phyloP scores from a whole-genome alignment of 1,284 basidiomycete genomes.

The Puccinia triticina region DNA sequence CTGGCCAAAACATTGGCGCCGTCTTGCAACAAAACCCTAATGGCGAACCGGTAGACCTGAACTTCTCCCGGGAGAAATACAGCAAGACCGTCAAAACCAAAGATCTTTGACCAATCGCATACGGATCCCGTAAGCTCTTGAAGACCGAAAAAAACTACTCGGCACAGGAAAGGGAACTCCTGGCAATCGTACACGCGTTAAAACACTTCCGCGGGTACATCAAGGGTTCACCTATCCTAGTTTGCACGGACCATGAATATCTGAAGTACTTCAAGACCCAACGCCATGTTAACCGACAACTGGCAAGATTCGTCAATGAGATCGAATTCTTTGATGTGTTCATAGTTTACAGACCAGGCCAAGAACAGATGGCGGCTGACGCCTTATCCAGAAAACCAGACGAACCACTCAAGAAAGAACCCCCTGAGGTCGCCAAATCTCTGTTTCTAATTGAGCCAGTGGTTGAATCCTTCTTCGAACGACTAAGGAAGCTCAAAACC shows the following conservation, averaged over 20 bases:
- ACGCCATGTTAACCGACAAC: background rate
- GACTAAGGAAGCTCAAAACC: background rate
- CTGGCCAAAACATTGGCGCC: constrained; percentile 19
- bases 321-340: no score
- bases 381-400: constrained; percentile 15
- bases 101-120: constrained; percentile 15
- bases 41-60: background rate
- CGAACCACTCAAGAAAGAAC: background rate
- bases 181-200: constrained; percentile 38
- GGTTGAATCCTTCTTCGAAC: background rate
- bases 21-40: constrained; percentile 23
- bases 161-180: no score
- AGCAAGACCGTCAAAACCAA: background rate
- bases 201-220: background rate
- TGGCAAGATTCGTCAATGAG: background rate
- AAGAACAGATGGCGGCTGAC: constrained; percentile 28
- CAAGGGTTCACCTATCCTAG: constrained; percentile 24
- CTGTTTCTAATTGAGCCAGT: background rate
- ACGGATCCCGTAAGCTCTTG: constrained; percentile 19
- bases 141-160: constrained; percentile 16
- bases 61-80: background rate
- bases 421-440: background rate
- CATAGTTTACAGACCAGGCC: constrained; percentile 15
- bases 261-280: constrained; percentile 35
- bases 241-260: constrained; percentile 20